A percentile compares a stretch with the other conserved stretches of the same genome.
Conservation (phyloP, 2,329 filamentous ascomycete genomes). For the Xylaria sp. region DNA sequence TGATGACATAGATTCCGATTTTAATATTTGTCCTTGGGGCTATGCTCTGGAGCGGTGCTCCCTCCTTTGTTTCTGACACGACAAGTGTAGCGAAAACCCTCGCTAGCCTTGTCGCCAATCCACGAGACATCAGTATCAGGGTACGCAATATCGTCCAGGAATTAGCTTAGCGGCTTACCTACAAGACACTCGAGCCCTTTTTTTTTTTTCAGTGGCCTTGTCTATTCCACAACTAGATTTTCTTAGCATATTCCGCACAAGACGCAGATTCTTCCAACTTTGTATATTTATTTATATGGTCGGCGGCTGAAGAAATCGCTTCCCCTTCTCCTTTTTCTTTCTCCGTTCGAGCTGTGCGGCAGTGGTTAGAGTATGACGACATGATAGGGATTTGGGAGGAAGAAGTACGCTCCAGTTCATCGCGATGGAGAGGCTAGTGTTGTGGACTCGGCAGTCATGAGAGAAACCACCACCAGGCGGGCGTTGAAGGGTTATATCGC, state of each 20-base stretch:
- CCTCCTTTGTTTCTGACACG: conserved; percentile 40
- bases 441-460: background rate
- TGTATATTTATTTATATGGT: conserved; percentile 23
- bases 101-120: conserved; percentile 35
- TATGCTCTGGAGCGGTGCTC: conserved; percentile 50
- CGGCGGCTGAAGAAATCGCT: conserved; percentile 12
- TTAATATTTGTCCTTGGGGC: conserved; percentile 50
- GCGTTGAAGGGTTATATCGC: background rate
- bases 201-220: background rate
- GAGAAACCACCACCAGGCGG: background rate
- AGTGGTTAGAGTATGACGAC: background rate
- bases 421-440: background rate
- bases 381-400: background rate
- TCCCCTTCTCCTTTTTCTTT: background rate
- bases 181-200: background rate
- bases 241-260: background rate
- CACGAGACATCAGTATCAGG: conserved; percentile 36
- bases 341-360: background rate
- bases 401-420: background rate
- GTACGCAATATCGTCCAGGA: conserved; percentile 34
- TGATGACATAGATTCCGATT: conserved; percentile 49
- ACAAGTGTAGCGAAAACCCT: conserved; percentile 32
- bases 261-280: background rate
- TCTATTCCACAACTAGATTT: background rate
- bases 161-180: conserved; percentile 11